Evolutionary conservation across 1,139 yeast species (phyloP).

Genomic region (Blastobotrys elegans): DNA sequence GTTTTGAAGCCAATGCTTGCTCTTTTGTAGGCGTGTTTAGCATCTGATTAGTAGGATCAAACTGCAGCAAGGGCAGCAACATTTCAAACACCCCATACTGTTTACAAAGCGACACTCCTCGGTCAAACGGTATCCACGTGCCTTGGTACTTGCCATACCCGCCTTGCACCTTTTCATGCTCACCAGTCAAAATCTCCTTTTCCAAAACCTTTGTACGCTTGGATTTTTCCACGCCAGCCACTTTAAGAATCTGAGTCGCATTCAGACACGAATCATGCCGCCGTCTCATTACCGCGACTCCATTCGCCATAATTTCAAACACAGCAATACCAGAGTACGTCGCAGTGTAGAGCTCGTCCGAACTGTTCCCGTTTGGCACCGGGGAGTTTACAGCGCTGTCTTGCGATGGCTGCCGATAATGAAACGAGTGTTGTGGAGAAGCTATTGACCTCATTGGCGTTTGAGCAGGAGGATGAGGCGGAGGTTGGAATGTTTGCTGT

Average conservation of each 20-base stretch:
- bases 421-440: background rate
- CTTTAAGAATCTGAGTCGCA: conserved; percentile 84
- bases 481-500: background rate
- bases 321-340: conserved; percentile 48
- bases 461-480: background rate
- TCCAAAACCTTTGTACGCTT: conserved; percentile 81
- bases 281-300: conserved; percentile 81
- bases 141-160: conserved; percentile 96
- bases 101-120: conserved; percentile 57
- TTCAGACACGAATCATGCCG: conserved; percentile 77
- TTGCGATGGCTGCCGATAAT: background rate
- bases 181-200: conserved; percentile 78
- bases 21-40: conserved; percentile 60
- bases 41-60: conserved; percentile 47
- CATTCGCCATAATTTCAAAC: conserved; percentile 72
- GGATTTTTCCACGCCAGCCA: conserved; percentile 84
- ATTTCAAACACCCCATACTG: conserved; percentile 61
- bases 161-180: conserved; percentile 90
- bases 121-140: conserved; percentile 71
- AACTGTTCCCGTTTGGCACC: background rate
- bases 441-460: background rate
- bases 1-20: conserved; percentile 37
- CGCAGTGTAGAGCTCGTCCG: conserved; percentile 20
- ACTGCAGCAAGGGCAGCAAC: conserved; percentile 56
- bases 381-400: conserved; percentile 1